phyloP scores from a whole-genome alignment of 1,284 basidiomycete genomes.

The Thelephora terrestris region DNA sequence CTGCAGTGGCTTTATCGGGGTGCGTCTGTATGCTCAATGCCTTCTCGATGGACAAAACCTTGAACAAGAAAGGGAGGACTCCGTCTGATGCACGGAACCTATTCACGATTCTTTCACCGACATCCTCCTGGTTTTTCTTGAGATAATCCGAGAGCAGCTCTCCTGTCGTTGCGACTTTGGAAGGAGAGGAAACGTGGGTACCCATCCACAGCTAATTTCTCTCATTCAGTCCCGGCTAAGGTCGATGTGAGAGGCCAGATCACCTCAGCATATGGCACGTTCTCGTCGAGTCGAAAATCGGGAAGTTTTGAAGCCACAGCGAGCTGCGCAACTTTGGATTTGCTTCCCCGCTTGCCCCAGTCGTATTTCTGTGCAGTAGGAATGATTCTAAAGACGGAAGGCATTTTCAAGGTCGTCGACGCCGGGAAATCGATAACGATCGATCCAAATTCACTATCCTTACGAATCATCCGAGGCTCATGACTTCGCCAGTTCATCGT shows the following conservation, averaged over 20 bases:
- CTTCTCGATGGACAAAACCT: conserved; percentile 88
- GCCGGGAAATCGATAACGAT: neutral
- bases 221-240: neutral
- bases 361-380: conserved; percentile 67
- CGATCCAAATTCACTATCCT: too few relatives aligned
- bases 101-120: conserved; percentile 53
- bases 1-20: conserved; percentile 86
- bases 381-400: conserved; percentile 51
- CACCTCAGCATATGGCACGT: conserved; percentile 59
- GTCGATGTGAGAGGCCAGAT: conserved; percentile 12
- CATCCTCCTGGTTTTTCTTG: conserved; percentile 52
- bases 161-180: conserved; percentile 33
- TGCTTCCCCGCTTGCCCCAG: conserved; percentile 59
- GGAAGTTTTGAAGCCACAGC: conserved; percentile 32
- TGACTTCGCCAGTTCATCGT: too few relatives aligned
- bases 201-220: conserved; percentile 92
- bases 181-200: conserved; percentile 86
- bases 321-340: conserved; percentile 54
- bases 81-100: conserved; percentile 50
- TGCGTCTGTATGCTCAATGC: conserved; percentile 97
- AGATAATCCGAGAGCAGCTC: conserved; percentile 53
- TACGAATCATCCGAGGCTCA: too few relatives aligned
- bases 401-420: conserved; percentile 8
- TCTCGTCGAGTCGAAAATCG: conserved; percentile 40
- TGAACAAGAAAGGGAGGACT: conserved; percentile 83